Conservation (phyloP, 164 flowering plant species). For the Stephania yunnanensis region DNA sequence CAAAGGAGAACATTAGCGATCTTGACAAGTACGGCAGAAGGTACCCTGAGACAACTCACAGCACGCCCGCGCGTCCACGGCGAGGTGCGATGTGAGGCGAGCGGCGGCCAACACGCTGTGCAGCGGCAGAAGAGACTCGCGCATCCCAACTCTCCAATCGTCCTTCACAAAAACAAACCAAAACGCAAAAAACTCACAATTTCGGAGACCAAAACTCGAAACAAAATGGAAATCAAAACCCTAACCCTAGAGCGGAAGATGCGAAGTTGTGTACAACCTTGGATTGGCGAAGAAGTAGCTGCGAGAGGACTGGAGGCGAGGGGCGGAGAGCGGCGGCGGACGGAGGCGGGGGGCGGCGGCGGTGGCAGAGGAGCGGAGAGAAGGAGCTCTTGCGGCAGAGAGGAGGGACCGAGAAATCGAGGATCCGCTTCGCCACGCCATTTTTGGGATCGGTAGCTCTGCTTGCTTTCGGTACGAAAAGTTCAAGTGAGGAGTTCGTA, state of each 20-base stretch:
- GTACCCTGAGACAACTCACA: constrained; percentile 95
- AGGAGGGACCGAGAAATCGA: constrained; percentile 52
- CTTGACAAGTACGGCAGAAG: constrained; percentile 92
- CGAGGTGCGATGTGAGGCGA: constrained; percentile 58
- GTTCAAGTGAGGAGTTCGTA: neutral
- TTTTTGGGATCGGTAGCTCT: constrained; percentile 11
- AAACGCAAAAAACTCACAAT: neutral
- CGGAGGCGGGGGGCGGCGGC: constrained; percentile 45
- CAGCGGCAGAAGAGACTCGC: constrained; percentile 63
- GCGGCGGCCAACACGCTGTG: constrained; percentile 32
- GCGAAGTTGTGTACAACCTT: constrained; percentile 29
- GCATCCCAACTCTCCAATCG: constrained; percentile 64
- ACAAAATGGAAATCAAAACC: neutral
- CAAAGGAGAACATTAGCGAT: constrained; percentile 87
- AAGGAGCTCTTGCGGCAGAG: constrained; percentile 53
- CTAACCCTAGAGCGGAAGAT: neutral
- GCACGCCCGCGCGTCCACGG: constrained; percentile 57
- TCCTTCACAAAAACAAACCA: constrained; percentile 32
- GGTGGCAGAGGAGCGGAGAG: constrained; percentile 41
- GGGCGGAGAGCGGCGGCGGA: constrained; percentile 42
- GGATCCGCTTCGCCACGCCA: constrained; percentile 78
- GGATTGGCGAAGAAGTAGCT: constrained; percentile 48
- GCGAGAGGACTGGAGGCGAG: constrained; percentile 47
- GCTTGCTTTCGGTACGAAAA: neutral
- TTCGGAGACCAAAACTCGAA: neutral